Evolutionary conservation across 208 protist genomes (phyloP).

Genomic region (Entamoeba histolytica): DNA sequence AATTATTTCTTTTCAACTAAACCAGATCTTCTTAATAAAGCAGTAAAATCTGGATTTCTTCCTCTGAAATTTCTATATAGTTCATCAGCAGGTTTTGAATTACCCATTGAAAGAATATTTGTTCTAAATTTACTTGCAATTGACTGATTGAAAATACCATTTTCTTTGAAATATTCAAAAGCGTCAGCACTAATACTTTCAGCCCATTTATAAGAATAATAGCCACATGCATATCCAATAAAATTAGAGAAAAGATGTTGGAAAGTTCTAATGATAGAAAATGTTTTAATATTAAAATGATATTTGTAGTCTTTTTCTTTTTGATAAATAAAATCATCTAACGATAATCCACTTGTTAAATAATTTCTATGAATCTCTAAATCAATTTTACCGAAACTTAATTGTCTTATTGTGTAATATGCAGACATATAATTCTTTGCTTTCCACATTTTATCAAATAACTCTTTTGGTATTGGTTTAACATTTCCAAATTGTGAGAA

Average conservation of each 20-base stretch:
- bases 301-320: background rate
- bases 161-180: background rate
- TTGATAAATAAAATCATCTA: background rate
- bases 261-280: background rate
- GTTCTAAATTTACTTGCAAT: background rate
- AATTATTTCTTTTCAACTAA: background rate
- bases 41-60: background rate
- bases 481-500: background rate
- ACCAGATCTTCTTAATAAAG: background rate
- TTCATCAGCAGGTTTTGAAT: background rate
- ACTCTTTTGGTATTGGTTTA: background rate
- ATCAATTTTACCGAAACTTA: background rate
- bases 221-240: background rate
- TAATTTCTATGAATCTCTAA: background rate
- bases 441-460: background rate
- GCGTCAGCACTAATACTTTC: background rate
- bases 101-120: background rate
- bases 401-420: background rate
- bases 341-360: background rate
- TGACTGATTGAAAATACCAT: background rate
- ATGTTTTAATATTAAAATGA: background rate
- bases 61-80: background rate
- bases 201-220: constrained; percentile 2
- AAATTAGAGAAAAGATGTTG: background rate
- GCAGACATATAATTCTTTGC: background rate